Evolutionary conservation across 352 stramenopile genomes (phyloP).

Genomic region (Thalassiosira ordinaria): DNA sequence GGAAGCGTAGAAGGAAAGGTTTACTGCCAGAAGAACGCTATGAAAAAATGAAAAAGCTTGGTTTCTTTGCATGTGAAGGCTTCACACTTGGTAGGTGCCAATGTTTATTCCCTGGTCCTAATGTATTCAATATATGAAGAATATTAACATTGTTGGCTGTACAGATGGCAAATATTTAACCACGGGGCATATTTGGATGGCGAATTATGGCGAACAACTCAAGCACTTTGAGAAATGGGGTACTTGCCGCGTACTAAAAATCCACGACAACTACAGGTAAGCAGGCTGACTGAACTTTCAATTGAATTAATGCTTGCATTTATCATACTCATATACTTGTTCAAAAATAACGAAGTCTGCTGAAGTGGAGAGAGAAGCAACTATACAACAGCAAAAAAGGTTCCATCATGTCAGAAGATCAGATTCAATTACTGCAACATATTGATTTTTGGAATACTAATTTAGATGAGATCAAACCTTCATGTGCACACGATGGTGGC

Average conservation of each 20-base stretch:
- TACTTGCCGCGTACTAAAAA: slow-evolving; percentile 3
- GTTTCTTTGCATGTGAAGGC: no score
- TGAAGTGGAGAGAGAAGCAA: slow-evolving; percentile 7
- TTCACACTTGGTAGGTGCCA: no score
- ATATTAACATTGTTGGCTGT: no score
- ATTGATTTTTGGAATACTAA: slow-evolving; percentile 17
- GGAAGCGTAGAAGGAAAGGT: no score
- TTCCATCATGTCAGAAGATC: no score
- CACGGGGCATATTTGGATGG: not conserved
- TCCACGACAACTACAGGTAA: slow-evolving; percentile 9
- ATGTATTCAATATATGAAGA: no score
- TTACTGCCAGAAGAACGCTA: no score
- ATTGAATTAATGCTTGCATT: not conserved
- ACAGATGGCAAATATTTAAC: no score
- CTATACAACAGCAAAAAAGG: slow-evolving; percentile 16
- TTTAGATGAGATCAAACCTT: not conserved
- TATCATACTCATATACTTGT: not conserved
- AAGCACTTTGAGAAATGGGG: slow-evolving; percentile 11
- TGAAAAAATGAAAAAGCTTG: no score
- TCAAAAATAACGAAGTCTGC: not conserved
- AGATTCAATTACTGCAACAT: no score
- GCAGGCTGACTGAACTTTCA: not conserved
- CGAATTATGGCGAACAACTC: slow-evolving; percentile 2
- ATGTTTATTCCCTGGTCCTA: no score
- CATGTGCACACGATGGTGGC: not conserved